Conservation (phyloP, 2,329 filamentous ascomycete species). For the Colletotrichum lini region DNA sequence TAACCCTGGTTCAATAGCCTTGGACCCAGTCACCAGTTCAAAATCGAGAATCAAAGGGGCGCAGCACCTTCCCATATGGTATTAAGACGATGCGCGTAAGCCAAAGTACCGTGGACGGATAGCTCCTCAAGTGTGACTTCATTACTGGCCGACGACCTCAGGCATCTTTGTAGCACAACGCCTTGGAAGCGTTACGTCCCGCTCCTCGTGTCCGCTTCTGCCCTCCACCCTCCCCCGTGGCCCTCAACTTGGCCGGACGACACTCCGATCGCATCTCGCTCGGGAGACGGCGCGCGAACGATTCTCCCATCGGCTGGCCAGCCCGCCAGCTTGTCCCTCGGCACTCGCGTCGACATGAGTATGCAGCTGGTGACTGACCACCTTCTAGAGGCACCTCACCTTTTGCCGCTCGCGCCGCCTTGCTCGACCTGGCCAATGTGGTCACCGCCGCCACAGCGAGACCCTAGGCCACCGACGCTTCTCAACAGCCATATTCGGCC, state of each 20-base stretch:
- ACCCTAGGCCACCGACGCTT: conserved; percentile 29
- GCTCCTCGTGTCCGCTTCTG: conserved; percentile 26
- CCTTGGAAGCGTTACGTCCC: conserved; percentile 8
- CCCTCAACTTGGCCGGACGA: conserved; percentile 31
- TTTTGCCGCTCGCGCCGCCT: not conserved
- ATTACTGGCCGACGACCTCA: not conserved
- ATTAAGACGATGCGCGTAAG: not conserved
- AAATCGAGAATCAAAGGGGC: not conserved
- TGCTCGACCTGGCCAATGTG: conserved; percentile 35
- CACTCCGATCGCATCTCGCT: conserved; percentile 42
- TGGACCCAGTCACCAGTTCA: conserved; percentile 4
- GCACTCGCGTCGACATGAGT: conserved; percentile 11
- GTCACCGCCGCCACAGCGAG: conserved; percentile 21
- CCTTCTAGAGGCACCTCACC: conserved; percentile 6
- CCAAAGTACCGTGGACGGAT: not conserved
- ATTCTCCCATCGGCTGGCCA: conserved; percentile 27
- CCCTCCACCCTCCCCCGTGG: conserved; percentile 17
- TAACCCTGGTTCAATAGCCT: conserved; percentile 15
- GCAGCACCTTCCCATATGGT: conserved; percentile 6
- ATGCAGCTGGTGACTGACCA: conserved; percentile 21
- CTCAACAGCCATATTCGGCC: conserved; percentile 39
- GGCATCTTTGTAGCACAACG: not conserved
- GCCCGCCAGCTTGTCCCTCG: conserved; percentile 24
- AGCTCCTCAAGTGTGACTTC: not conserved
- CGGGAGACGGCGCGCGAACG: conserved; percentile 30